These are phyloP conservation scores for Candida namnaoensis DNA, from an alignment of 805 yeast genomes.

Conservation along the genomic window DNA sequence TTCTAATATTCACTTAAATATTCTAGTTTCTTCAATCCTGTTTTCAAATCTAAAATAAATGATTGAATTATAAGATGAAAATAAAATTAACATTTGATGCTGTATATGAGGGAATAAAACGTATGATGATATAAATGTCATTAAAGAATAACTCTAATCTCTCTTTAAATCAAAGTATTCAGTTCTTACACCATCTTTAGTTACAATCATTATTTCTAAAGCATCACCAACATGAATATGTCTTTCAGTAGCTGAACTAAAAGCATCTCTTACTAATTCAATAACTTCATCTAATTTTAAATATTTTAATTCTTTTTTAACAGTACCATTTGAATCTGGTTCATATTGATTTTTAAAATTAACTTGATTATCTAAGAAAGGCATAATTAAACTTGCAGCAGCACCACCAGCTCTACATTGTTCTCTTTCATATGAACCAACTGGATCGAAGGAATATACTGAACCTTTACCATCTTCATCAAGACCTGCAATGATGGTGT, in stretches of 20 bases:
- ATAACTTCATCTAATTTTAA: constrained; percentile 79
- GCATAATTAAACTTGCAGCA: constrained; percentile 93
- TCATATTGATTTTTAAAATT: constrained; percentile 88
- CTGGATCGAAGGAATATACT: constrained; percentile 94
- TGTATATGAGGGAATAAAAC: too few species aligned
- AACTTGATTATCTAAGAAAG: constrained; percentile 95
- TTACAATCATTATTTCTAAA: constrained; percentile 80
- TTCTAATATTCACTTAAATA: too few species aligned
- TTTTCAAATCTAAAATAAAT: too few species aligned
- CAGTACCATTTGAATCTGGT: constrained; percentile 66
- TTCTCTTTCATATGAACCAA: constrained; percentile 95
- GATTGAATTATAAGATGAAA: too few species aligned
- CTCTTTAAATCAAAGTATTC: constrained; percentile 83
- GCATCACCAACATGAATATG: constrained; percentile 99
- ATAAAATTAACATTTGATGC: too few species aligned
- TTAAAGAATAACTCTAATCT: constrained; percentile 37
- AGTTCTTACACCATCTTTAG: constrained; percentile 84
- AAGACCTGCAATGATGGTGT: constrained; percentile 89
- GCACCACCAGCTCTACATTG: constrained; percentile 98
- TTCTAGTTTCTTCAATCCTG: too few species aligned
- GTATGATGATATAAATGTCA: too few species aligned
- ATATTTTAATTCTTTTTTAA: constrained; percentile 51
- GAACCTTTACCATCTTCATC: constrained; percentile 87
- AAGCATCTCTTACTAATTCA: constrained; percentile 85
- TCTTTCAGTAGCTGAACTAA: constrained; percentile 94